Percentiles rank a stretch among this genome's conserved stretches.
Conservation (phyloP, 495 filamentous ascomycete species). For the Lasiosphaeriaceae sp. region DNA sequence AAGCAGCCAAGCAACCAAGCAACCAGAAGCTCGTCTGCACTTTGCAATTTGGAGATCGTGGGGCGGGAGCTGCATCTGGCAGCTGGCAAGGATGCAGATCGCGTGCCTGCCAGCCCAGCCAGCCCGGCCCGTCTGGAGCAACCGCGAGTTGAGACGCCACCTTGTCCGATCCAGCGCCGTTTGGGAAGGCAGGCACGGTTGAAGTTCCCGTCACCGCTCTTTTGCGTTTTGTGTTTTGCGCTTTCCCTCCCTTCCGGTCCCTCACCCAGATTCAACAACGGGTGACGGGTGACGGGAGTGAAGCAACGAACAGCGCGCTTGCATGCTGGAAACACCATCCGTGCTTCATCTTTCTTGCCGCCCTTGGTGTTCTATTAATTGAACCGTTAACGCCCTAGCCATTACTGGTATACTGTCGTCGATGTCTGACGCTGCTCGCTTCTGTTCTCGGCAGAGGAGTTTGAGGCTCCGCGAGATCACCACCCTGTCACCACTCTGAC, state of each 20-base stretch:
- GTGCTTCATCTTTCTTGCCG: conserved; percentile 13
- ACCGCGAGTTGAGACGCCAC: conserved; percentile 4
- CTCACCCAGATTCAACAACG: not conserved
- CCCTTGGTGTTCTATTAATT: not conserved
- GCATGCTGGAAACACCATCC: conserved; percentile 7
- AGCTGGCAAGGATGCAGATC: conserved; percentile 10
- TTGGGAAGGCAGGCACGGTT: too few relatives aligned
- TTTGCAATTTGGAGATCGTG: conserved; percentile 16
- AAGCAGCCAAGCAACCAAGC: too few relatives aligned
- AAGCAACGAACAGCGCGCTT: not conserved
- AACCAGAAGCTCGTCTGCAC: not conserved
- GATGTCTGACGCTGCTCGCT: not conserved
- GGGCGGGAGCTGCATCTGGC: conserved; percentile 12
- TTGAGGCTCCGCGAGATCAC: conserved; percentile 23
- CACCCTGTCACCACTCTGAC: not conserved
- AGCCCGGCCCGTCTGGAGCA: too few relatives aligned
- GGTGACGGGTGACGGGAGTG: not conserved
- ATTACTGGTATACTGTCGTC: too few relatives aligned
- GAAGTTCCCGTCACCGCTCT: conserved; percentile 18
- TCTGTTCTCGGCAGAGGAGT: conserved; percentile 9
- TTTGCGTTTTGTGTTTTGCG: too few relatives aligned
- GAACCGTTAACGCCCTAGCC: too few relatives aligned
- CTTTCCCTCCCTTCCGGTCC: too few relatives aligned
- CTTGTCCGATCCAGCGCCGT: conserved; percentile 4
- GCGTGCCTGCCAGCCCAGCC: not conserved